A percentile compares a stretch with the other conserved stretches of the same genome.
Conservation (phyloP, 805 yeast genomes). For the Komagataella kurtzmanii region DNA sequence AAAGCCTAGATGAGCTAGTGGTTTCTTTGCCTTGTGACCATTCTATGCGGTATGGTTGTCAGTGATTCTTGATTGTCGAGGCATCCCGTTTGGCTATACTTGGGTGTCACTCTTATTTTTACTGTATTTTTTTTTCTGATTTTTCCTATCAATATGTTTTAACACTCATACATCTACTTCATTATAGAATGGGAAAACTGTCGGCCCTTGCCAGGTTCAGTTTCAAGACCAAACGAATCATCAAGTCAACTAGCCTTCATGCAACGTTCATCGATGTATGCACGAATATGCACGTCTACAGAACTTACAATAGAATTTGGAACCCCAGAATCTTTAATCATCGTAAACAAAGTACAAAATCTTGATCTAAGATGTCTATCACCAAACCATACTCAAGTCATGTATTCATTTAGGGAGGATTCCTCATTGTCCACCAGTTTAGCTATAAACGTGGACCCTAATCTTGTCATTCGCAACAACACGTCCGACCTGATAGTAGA, state of each 20-base stretch:
- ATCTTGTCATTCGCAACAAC: not conserved
- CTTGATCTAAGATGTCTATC: not conserved
- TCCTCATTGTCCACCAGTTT: not conserved
- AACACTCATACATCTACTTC: no score
- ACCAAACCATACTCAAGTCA: not conserved
- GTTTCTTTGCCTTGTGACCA: not conserved
- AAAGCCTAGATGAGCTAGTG: not conserved
- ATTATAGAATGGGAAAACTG: no score
- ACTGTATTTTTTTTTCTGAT: no score
- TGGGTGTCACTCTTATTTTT: not conserved
- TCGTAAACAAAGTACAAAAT: not conserved
- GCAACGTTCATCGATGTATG: not conserved
- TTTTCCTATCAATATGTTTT: no score
- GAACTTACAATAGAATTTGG: not conserved
- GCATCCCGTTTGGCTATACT: not conserved
- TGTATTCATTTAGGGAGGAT: not conserved
- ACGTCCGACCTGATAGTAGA: not conserved
- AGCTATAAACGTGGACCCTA: not conserved
- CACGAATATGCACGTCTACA: not conserved
- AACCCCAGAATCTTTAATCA: not conserved
- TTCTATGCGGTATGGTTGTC: not conserved
- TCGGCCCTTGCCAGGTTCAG: no score
- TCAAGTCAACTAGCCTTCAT: not conserved
- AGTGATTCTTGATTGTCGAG: not conserved
- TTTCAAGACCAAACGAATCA: no score